Conservation (phyloP, 345 rosid species). For the Rhizophora apiculata region DNA sequence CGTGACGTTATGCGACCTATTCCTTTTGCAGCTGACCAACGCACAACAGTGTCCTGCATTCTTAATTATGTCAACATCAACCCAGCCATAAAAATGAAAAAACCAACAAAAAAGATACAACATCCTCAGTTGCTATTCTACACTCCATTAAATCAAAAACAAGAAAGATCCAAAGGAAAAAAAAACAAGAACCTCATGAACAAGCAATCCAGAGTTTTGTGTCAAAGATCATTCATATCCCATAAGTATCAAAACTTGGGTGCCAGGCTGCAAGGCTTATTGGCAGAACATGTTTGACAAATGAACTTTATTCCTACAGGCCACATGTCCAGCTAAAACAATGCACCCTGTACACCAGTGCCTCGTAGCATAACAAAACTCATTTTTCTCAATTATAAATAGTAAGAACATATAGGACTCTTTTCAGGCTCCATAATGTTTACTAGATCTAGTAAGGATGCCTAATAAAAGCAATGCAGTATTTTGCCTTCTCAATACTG, state of each 20-base stretch:
- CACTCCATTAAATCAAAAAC: background rate
- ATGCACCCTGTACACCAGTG: too few relatives aligned
- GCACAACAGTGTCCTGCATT: conserved; percentile 90
- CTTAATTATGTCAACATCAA: conserved; percentile 17
- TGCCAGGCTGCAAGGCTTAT: background rate
- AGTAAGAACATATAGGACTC: too few relatives aligned
- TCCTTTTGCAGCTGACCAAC: conserved; percentile 99
- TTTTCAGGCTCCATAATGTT: too few relatives aligned
- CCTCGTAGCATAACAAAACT: too few relatives aligned
- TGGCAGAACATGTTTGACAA: background rate
- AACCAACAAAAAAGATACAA: background rate
- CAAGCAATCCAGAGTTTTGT: conserved; percentile 2
- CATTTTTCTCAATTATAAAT: too few relatives aligned
- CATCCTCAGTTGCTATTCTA: background rate
- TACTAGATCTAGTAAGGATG: too few relatives aligned
- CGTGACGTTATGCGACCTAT: conserved; percentile 86
- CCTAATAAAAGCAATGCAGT: too few relatives aligned
- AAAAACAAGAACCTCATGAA: background rate
- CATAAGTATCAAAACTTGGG: background rate
- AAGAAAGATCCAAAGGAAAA: background rate
- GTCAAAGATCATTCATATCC: conserved; percentile 5
- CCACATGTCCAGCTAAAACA: too few relatives aligned
- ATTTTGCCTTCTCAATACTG: too few relatives aligned
- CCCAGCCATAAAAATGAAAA: conserved; percentile 16
- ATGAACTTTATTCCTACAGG: too few relatives aligned